Evolutionary conservation across 139 green algal genomes (phyloP), one percentile per base, ranked within the genome.

Genomic region (Chlamydomonas incerta): DNA sequence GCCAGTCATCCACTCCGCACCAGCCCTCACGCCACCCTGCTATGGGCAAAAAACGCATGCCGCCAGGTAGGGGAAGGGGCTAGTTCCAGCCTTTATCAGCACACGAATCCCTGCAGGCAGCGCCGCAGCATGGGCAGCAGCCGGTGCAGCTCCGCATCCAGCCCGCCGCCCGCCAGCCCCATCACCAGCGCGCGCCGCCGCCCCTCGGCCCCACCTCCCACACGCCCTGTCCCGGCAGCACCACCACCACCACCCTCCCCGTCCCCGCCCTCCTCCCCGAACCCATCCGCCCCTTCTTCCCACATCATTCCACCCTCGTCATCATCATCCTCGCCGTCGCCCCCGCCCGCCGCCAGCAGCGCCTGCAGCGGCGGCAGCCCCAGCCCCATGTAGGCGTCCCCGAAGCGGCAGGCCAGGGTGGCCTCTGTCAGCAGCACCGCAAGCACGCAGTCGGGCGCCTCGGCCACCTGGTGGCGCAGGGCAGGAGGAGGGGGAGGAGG

Each of bases 361-460:
- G 21, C 26, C 26, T 46, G 46, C 63, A 84, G 77, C 46, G 41
- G 77, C 67, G 80, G 80, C 80, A 86, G 80, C 6, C 67, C 52
- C 33, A 86, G 80, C 28, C 80, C 34, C 50, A 80, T 55, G 80
- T 79, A 86, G 33, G 15, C 35, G 14, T 79, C 68, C 28, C 80
- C 80, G 80, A 86, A 86, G 37, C 67, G 47, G 41, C 15, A 17
- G 46, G 15, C 34, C 52, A 86, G 50, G 6, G 68, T 72, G 24
- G 47, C 28, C 68, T 79, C 80, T 55, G 57, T 60, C 34, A 86
- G 69, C 67, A 86, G 67, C 52, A 86, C 67, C 52, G 80, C 80
- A 24, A 79, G 55, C 80, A 86, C 80, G 55, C 68, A 79, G 50
- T 86, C 80, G 26, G 67, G 80, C 13, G 35, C 67, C 80, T 79